Evolutionary conservation across 345 rosid species (phyloP), one percentile per base, ranked within the genome.

Genomic region (Sonneratia alba): DNA sequence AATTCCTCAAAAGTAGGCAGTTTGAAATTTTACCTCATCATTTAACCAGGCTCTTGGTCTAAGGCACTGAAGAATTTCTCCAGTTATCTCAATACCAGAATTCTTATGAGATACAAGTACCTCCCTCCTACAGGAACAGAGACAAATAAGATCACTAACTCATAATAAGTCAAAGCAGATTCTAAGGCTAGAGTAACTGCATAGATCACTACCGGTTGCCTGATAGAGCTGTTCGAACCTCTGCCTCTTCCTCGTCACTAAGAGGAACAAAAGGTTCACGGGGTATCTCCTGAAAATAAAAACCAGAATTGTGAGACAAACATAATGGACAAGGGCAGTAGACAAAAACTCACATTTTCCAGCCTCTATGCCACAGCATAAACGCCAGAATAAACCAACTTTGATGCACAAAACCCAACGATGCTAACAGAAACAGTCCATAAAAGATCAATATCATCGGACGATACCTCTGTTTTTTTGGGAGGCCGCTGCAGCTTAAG

Each of bases 11-110:
- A 24, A 13, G 18, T 56, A 32, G 61, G 48, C 21, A 37, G 62
- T 61, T 27, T 38, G 66, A 72, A 53, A 12, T 71, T 13, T 49
- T 72, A 96, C 99, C 97, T 96, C 99, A 78, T 96, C 99, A 75
- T 96, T 96, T 84, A 96, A 83, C 99, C 98, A 96, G 75, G 79
- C 81, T 19, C 82, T 74, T 18, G 99, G 95, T 78, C 77, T 77
- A 48, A 96, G 97, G 77, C 97, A 92, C 78, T 73, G 87, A 72
- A 96, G 73, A 72, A 76, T 27, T 77, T 88, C 74, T 68, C 87
- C 95, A 13, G 90, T 88, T 68, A 96, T 88, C 72, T 87, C 88
- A 78, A 96, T 96, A 73, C 82, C 83, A 36, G 98, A 89, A 57
- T 76, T 75, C 62, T 75, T 10, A 77, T 96, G 98, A 48, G 73